Base-by-base conservation (phyloP, 805 yeast genomes). In the Myxozyma geophila region DNA sequence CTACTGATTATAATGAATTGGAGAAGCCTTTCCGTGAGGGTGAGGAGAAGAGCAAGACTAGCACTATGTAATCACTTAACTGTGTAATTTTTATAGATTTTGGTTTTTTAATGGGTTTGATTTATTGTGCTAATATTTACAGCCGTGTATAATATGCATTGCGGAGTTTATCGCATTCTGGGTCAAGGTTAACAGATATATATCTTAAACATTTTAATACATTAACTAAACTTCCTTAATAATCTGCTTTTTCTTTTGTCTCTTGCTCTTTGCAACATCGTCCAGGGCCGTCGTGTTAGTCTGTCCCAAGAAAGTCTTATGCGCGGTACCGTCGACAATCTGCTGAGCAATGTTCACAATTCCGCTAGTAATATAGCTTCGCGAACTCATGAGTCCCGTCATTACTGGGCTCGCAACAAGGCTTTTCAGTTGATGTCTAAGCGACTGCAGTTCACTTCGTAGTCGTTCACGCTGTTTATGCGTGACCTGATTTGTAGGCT, bases 251-350 rank as follows among this genome's bases (percentile, higher is more conserved):
- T 48, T 28, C 48, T 52, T 55, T 36, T 60, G 60, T 48, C 62
- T 48, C 46, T 62, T 35, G 23, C 64, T 33, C 60, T 72, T 75
- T 58, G 79, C 82, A 70, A 89, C 77, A 58, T 83, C 86, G 53
- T 85, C 84, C 61, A 90, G 77, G 0, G 97, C 97, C 71, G 86
- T 84, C 51, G 81, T 81, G 67, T 83, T 83, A 54, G 82, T 82
- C 70, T 85, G 87, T 0, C 97, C 97, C 72, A 90, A 78, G 56
- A 92, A 85, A 23, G 82, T 79, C 36, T 81, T 78, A 73, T 88
- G 93, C 4, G 89, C 86, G 58, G 83, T 80, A 17, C 90, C 89
- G 60, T 85, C 82, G 7, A 87, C 82, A 70, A 92, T 79, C 72
- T 66, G 71, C 54, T 73, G 75, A 7, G 78, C 78, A 46, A 76